Evolutionary conservation across 2,329 filamentous ascomycete species (phyloP).

Genomic region (Teratosphaeria destructans): DNA sequence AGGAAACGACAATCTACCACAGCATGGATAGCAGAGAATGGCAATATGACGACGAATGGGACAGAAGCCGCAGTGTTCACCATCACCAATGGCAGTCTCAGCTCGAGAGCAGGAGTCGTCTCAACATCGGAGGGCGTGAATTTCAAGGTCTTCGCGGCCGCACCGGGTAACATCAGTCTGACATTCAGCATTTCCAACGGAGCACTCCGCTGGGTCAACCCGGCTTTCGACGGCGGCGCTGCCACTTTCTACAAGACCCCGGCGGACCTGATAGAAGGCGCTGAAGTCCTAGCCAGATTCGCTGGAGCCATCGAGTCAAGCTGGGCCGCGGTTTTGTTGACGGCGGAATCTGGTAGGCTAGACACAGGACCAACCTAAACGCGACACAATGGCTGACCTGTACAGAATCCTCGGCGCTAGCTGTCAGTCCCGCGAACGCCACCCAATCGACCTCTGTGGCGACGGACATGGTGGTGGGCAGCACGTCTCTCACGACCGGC

Average conservation of each 20-base stretch:
- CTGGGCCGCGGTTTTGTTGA: conserved; percentile 21
- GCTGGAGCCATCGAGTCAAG: conserved; percentile 15
- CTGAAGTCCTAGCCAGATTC: conserved; percentile 21
- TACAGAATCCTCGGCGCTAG: not conserved
- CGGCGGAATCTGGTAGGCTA: conserved; percentile 13
- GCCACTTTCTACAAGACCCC: conserved; percentile 24
- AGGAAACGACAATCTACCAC: conserved; percentile 14
- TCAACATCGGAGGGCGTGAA: conserved; percentile 15
- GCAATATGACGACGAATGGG: conserved; percentile 24
- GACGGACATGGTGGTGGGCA: conserved; percentile 1
- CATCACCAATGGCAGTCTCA: conserved; percentile 20
- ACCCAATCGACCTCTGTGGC: conserved; percentile 4
- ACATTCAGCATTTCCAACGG: conserved; percentile 19
- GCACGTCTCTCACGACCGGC: not conserved
- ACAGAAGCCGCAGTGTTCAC: conserved; percentile 20
- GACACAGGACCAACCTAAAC: not conserved
- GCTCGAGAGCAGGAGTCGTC: conserved; percentile 12
- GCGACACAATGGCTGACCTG: not conserved
- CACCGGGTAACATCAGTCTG: conserved; percentile 17
- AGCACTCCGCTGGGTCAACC: conserved; percentile 23
- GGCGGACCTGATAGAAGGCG: conserved; percentile 15
- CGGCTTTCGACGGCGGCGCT: conserved; percentile 19
- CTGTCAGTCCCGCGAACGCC: not conserved
- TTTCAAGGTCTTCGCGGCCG: conserved; percentile 19
- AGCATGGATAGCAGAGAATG: conserved; percentile 22